Evolutionary conservation across 164 flowering plant species (phyloP), one percentile per base, ranked within the genome.

Genomic region (Vitis riparia): DNA sequence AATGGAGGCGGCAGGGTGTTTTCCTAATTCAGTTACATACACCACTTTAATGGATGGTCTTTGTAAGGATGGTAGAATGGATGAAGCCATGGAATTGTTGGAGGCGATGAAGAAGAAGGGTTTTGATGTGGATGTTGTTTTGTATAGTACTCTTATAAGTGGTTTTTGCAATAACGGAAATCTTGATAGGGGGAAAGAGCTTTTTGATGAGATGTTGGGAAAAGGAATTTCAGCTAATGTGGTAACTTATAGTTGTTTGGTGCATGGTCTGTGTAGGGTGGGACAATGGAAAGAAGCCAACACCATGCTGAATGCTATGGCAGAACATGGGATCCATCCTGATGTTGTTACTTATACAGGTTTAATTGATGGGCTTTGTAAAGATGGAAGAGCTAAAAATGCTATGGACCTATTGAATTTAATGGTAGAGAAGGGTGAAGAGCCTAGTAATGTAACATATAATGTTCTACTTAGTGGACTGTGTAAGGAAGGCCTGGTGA

Each of bases 351-450:
- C 79, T 6, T 91, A 82, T 67, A 80, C 89, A 0, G 56, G 82
- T 67, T 72, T 92, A 70, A 83, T 92, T 59, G 79, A 82, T 14
- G 84, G 84, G 29, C 89, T 92, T n/a, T 88, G 86, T 73, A 83
- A 82, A 66, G 71, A 69, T 66, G 87, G 88, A 56, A 86, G 63
- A 68, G 63, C 74, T 14, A 68, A 14, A 15, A 70, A 84, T 55
- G 98, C 93, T 52, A 50, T 80, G 76, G 81, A 85, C 13, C 0
- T 91, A 30, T 74, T 89, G 19, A 60, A 68, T 62, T 67, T 80
- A 68, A 91, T 92, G 96, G 13, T 70, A n/a, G 79, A 84, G 68
- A 89, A 83, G 73, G 92, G 90, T 66, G 83, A 70, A 70, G 86
- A 85, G 63, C 93, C 90, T 6, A 75, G 52, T 61, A 73, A 56